Percentiles rank a stretch among this genome's conserved stretches.
phyloP scores from a whole-genome alignment of 1,284 basidiomycete genomes.

The Rhodotorula sp. region DNA sequence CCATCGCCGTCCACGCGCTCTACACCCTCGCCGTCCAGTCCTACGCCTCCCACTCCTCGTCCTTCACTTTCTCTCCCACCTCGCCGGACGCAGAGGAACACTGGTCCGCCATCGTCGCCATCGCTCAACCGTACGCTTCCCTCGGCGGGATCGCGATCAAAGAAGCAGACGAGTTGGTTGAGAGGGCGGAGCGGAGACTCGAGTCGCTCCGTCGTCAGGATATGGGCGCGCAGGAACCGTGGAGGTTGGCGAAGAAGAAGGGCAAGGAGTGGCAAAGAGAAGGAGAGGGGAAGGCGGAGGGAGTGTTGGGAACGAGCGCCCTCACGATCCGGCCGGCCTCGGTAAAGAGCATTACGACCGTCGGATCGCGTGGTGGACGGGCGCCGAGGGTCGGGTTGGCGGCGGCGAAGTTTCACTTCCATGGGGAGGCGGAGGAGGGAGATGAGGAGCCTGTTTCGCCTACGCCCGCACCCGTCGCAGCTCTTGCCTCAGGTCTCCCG shows the following conservation, averaged over 20 bases:
- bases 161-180: conserved; percentile 38
- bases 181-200: conserved; percentile 31
- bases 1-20: conserved; percentile 27
- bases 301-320: background rate
- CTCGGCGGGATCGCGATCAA: conserved; percentile 29
- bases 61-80: background rate
- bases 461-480: background rate
- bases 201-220: conserved; percentile 1
- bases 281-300: background rate
- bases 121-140: conserved; percentile 5
- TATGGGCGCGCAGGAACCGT: conserved; percentile 8
- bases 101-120: conserved; percentile 24
- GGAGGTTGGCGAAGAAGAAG: conserved; percentile 21
- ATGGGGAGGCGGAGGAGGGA: background rate
- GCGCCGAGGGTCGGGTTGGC: background rate
- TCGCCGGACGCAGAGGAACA: conserved; percentile 13
- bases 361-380: background rate
- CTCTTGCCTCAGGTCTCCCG: background rate
- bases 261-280: background rate
- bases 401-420: conserved; percentile 26
- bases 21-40: conserved; percentile 36
- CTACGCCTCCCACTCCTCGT: background rate
- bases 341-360: background rate
- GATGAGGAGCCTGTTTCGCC: background rate
- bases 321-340: background rate